Percentiles rank a stretch among this genome's conserved stretches.
phyloP scores from a whole-genome alignment of 2,329 filamentous ascomycete species.

The Epichloe elymi region DNA sequence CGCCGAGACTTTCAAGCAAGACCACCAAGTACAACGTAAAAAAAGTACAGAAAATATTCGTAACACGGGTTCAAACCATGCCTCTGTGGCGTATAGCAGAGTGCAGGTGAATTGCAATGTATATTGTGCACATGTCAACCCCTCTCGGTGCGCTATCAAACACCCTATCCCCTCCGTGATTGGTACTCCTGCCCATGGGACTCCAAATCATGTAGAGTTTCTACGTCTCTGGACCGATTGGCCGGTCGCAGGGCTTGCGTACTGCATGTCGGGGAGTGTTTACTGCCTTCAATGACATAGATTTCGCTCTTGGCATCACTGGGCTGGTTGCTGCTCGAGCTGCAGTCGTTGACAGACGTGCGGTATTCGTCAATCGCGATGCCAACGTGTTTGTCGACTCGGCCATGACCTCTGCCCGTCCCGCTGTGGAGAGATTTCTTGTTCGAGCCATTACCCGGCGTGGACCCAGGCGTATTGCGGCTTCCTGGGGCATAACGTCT shows the following conservation, averaged over 20 bases:
- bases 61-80: neutral
- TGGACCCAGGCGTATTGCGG: conserved; percentile 10
- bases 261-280: conserved; percentile 12
- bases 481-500: conserved; percentile 16
- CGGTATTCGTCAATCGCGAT: conserved; percentile 11
- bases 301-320: conserved; percentile 16
- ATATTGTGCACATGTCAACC: neutral
- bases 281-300: conserved; percentile 22
- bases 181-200: conserved; percentile 12
- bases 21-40: neutral
- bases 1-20: neutral
- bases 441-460: conserved; percentile 21
- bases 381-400: conserved; percentile 4
- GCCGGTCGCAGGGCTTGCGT: conserved; percentile 10
- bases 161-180: conserved; percentile 13
- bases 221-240: conserved; percentile 13
- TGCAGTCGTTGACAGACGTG: neutral
- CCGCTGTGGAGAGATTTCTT: conserved; percentile 24
- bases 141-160: neutral
- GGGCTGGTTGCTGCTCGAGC: neutral
- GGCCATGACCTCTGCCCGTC: neutral
- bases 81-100: neutral
- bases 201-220: conserved; percentile 17
- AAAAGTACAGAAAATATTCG: neutral
- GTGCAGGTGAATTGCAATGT: neutral